phyloP scores from a whole-genome alignment of 169 alveolate species.

The Eimeria mitis region DNA sequence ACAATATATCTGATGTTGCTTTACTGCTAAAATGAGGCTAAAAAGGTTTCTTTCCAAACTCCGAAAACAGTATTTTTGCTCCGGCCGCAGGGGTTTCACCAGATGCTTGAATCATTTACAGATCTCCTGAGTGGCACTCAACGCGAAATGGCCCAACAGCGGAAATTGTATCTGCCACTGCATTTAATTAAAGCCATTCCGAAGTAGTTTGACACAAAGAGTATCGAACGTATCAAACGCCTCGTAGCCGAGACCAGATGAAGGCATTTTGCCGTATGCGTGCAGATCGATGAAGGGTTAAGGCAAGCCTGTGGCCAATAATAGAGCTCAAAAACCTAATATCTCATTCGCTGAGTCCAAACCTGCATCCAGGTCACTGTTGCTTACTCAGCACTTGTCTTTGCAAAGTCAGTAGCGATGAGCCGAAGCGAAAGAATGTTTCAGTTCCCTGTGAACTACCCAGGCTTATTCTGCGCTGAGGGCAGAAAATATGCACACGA shows the following conservation, averaged over 20 bases:
- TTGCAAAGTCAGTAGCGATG: neutral
- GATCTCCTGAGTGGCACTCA: neutral
- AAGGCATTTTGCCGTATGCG: neutral
- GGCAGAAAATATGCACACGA: neutral
- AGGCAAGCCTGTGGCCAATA: neutral
- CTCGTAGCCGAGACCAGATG: neutral
- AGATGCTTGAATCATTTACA: neutral
- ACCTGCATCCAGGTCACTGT: neutral
- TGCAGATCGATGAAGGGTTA: neutral
- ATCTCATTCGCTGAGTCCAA: neutral
- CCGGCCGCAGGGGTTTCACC: neutral
- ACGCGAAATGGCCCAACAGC: neutral
- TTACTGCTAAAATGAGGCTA: neutral
- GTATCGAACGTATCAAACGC: neutral
- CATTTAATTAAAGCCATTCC: too few relatives aligned
- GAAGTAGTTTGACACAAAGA: neutral
- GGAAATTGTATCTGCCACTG: neutral
- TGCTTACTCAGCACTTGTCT: neutral
- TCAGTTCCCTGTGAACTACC: neutral
- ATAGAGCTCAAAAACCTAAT: neutral
- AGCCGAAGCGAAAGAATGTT: neutral
- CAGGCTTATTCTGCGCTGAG: neutral
- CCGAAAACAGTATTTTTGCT: neutral
- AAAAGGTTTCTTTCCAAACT: neutral
- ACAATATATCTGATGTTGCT: neutral